Percentiles rank a stretch among this genome's conserved stretches.
These are phyloP conservation scores for Saprolegnia parasitica DNA, from an alignment of 352 stramenopile genomes.

Conservation along the genomic window DNA sequence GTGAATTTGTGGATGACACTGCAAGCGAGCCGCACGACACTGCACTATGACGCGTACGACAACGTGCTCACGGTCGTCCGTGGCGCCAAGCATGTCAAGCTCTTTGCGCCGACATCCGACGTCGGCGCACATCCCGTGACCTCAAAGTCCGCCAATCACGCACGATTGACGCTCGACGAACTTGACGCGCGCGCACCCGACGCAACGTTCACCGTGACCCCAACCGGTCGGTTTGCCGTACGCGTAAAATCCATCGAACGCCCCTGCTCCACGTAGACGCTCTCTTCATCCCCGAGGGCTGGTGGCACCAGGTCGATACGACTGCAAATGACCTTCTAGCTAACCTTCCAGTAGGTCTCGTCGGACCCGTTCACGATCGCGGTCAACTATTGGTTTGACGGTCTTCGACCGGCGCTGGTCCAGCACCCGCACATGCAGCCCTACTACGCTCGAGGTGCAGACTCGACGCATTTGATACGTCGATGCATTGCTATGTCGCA, in stretches of 20 bases:
- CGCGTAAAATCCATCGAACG: not conserved
- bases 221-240: not conserved
- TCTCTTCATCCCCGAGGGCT: constrained; percentile 75
- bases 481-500: not conserved
- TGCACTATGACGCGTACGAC: constrained; percentile 81
- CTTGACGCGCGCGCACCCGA: not conserved
- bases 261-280: constrained; percentile 35
- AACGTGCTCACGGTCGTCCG: constrained; percentile 72
- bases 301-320: constrained; percentile 60
- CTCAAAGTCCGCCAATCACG: constrained; percentile 76
- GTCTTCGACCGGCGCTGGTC: constrained; percentile 49
- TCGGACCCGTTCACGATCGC: constrained; percentile 70
- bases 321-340: not conserved
- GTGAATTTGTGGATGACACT: constrained; percentile 84
- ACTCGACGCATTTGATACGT: not conserved
- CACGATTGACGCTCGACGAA: constrained; percentile 44
- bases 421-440: constrained; percentile 39
- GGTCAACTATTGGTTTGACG: constrained; percentile 81
- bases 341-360: constrained; percentile 38
- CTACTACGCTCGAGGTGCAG: constrained; percentile 49
- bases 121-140: constrained; percentile 61
- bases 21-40: constrained; percentile 45
- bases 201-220: not conserved
- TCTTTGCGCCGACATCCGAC: constrained; percentile 57
- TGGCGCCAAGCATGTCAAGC: constrained; percentile 59